These are phyloP conservation scores for Ophiognomonia clavigignenti-juglandacearum DNA, from an alignment of 2,329 filamentous ascomycete genomes.

Conservation along the genomic window DNA sequence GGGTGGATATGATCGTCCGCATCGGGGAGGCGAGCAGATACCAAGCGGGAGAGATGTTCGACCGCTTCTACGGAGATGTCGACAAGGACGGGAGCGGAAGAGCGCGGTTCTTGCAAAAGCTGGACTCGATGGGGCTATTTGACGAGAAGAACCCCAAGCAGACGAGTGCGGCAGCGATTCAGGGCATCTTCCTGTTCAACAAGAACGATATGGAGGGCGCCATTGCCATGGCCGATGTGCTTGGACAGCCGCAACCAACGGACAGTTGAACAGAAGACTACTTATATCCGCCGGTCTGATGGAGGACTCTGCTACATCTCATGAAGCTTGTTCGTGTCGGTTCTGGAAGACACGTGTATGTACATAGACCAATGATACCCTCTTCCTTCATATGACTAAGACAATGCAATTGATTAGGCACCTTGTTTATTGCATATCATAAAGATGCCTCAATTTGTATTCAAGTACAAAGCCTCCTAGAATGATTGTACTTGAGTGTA, in stretches of 20 bases:
- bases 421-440: no score
- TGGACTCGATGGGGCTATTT: conserved; percentile 68
- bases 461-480: no score
- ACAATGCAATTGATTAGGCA: no score
- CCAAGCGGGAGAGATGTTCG: conserved; percentile 86
- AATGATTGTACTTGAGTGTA: no score
- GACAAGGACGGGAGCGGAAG: conserved; percentile 61
- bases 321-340: no score
- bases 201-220: conserved; percentile 87
- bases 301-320: no score
- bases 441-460: no score
- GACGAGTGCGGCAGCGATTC: conserved; percentile 86
- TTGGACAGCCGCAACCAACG: conserved; percentile 27
- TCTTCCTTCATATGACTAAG: neutral
- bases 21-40: conserved; percentile 83
- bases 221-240: conserved; percentile 69
- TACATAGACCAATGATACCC: conserved; percentile 8
- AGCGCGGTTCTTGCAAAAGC: conserved; percentile 63
- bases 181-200: conserved; percentile 92
- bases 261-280: conserved; percentile 6
- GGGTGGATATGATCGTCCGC: conserved; percentile 88
- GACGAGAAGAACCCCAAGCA: conserved; percentile 46
- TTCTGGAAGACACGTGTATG: no score
- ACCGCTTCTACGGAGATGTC: conserved; percentile 86
- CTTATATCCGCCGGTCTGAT: neutral